Percentiles rank a stretch among this genome's conserved stretches.
Conservation (phyloP, 495 filamentous ascomycete genomes). For the Penicillium cataractarum region DNA sequence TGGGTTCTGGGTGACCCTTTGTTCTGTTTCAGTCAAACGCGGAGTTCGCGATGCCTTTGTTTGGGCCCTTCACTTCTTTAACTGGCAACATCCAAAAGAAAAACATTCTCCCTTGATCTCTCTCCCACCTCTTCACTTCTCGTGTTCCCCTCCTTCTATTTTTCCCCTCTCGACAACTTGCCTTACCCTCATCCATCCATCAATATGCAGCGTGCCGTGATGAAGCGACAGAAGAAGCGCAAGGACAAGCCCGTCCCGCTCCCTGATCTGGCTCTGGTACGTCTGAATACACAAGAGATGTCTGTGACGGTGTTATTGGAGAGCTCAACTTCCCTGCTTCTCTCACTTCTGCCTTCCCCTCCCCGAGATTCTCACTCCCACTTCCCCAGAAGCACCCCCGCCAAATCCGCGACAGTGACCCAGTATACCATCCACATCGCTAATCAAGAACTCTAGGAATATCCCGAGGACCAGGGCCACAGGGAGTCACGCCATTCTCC, state of each 20-base stretch:
- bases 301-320: neutral
- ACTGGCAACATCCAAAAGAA: neutral
- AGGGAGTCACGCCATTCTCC: neutral
- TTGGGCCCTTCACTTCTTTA: neutral
- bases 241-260: neutral
- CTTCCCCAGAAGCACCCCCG: neutral
- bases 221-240: conserved; percentile 1
- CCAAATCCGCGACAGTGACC: neutral
- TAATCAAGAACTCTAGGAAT: neutral
- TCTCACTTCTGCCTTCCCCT: neutral
- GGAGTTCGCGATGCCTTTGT: conserved; percentile 5
- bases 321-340: neutral
- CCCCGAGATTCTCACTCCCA: neutral
- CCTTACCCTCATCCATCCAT: neutral
- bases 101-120: neutral
- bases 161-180: neutral
- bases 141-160: neutral
- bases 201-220: conserved; percentile 5
- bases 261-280: neutral
- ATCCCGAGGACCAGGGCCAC: neutral
- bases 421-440: neutral
- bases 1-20: neutral
- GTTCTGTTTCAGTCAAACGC: conserved; percentile 5
- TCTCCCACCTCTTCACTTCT: neutral
- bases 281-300: neutral